Percentiles rank a stretch among this genome's conserved stretches.
phyloP scores from a whole-genome alignment of 805 yeast species.

The Candida mattraensis region DNA sequence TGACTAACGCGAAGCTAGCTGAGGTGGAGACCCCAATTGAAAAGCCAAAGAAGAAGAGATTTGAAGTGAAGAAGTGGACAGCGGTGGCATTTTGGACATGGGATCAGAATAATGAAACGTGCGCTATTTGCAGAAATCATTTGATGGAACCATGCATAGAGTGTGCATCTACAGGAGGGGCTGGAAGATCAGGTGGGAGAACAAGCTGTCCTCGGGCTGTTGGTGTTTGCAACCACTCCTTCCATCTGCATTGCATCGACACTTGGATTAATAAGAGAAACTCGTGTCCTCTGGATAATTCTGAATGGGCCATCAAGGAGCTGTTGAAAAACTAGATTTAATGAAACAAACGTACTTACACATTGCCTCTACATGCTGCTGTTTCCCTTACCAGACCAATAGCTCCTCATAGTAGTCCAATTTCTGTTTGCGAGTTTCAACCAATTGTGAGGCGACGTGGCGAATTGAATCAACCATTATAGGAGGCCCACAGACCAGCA shows the following conservation, averaged over 20 bases:
- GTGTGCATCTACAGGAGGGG: conserved; percentile 69
- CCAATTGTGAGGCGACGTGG: conserved; percentile 41
- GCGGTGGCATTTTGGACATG: conserved; percentile 99
- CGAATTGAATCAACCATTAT: conserved; percentile 52
- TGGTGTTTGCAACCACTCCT: conserved; percentile 98
- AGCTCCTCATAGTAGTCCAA: conserved; percentile 75
- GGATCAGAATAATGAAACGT: conserved; percentile 76
- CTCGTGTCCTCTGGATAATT: conserved; percentile 94
- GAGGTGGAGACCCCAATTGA: conserved; percentile 5
- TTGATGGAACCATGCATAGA: conserved; percentile 98
- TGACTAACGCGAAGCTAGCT: conserved; percentile 13
- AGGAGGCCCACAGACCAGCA: conserved; percentile 49
- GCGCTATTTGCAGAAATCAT: conserved; percentile 98
- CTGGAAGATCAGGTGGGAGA: conserved; percentile 29
- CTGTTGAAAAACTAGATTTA: conserved; percentile 24
- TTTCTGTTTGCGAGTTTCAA: conserved; percentile 43
- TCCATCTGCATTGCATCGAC: conserved; percentile 94
- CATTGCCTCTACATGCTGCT: neutral
- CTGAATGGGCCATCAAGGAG: conserved; percentile 64
- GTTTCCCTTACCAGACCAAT: conserved; percentile 57
- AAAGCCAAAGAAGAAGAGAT: conserved; percentile 58
- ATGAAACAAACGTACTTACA: neutral
- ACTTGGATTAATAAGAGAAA: conserved; percentile 95
- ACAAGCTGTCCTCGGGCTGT: conserved; percentile 83
- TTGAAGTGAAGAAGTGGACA: conserved; percentile 96